These are phyloP conservation scores for Zymoseptoria passerinii DNA, from an alignment of 2,329 filamentous ascomycete genomes.

Conservation along the genomic window DNA sequence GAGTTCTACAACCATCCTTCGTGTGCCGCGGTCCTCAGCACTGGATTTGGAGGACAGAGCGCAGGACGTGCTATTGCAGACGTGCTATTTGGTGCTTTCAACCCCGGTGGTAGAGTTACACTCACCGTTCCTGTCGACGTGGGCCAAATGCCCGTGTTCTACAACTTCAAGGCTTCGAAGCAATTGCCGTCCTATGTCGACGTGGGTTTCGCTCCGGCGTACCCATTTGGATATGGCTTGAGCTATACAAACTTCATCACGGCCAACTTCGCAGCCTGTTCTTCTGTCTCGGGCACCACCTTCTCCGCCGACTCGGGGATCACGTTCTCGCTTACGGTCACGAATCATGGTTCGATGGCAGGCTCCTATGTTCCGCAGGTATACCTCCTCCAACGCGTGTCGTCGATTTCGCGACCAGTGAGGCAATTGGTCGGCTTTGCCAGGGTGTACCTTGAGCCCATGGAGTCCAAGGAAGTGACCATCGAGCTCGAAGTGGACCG, in stretches of 20 bases:
- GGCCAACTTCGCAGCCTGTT: background rate
- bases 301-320: slow-evolving; percentile 20
- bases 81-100: slow-evolving; percentile 9
- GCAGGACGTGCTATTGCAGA: slow-evolving; percentile 9
- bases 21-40: slow-evolving; percentile 6
- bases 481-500: slow-evolving; percentile 36
- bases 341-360: slow-evolving; percentile 28
- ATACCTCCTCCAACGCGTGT: slow-evolving; percentile 36
- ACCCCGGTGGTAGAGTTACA: slow-evolving; percentile 7
- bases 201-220: slow-evolving; percentile 3
- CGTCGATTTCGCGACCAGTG: slow-evolving; percentile 35
- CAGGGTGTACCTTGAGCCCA: slow-evolving; percentile 32
- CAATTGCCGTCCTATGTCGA: slow-evolving; percentile 6
- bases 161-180: slow-evolving; percentile 7
- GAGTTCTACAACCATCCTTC: slow-evolving; percentile 8
- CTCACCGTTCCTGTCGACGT: slow-evolving; percentile 7
- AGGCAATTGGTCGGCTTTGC: slow-evolving; percentile 39
- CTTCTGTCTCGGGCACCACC: background rate
- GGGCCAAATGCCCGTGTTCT: slow-evolving; percentile 11
- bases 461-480: slow-evolving; percentile 25
- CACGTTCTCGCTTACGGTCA: slow-evolving; percentile 29
- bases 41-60: slow-evolving; percentile 9
- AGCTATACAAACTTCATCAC: slow-evolving; percentile 8
- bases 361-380: slow-evolving; percentile 37
- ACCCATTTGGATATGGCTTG: slow-evolving; percentile 10